These are phyloP conservation scores for Cyberlindnera lachancei DNA, from an alignment of 805 yeast species.

Conservation along the genomic window DNA sequence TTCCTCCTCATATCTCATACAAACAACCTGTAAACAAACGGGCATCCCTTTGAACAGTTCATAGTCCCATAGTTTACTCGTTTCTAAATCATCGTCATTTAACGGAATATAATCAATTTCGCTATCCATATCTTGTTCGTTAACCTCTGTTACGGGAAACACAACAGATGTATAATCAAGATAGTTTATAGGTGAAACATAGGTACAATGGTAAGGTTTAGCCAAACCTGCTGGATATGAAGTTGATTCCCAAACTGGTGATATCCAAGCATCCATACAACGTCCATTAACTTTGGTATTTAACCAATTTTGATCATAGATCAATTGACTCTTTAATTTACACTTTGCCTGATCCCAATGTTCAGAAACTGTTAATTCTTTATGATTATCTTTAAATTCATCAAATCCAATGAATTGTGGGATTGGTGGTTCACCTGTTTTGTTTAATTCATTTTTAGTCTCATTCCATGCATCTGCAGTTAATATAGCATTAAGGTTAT, in stretches of 20 bases:
- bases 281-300: slow-evolving; percentile 45
- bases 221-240: slow-evolving; percentile 45
- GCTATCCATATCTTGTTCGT: slow-evolving; percentile 41
- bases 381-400: slow-evolving; percentile 43
- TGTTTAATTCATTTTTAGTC: slow-evolving; percentile 41
- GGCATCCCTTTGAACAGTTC: slow-evolving; percentile 49
- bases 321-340: slow-evolving; percentile 28
- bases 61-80: slow-evolving; percentile 24
- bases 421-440: slow-evolving; percentile 62
- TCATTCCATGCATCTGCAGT: slow-evolving; percentile 59
- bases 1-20: slow-evolving; percentile 43
- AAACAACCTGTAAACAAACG: slow-evolving; percentile 40
- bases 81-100: slow-evolving; percentile 24
- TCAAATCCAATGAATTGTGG: slow-evolving; percentile 49
- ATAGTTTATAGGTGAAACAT: slow-evolving; percentile 64
- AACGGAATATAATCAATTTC: slow-evolving; percentile 19
- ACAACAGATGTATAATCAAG: slow-evolving; percentile 62
- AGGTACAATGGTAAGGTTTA: slow-evolving; percentile 59
- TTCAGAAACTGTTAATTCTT: slow-evolving; percentile 41
- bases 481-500: slow-evolving; percentile 48
- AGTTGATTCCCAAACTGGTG: slow-evolving; percentile 60
- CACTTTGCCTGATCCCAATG: slow-evolving; percentile 32
- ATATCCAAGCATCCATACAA: slow-evolving; percentile 53
- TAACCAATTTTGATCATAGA: slow-evolving; percentile 30
- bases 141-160: slow-evolving; percentile 44